Percentiles rank a stretch among this genome's conserved stretches.
Conservation (phyloP, 805 yeast species). For the Yamadazyma nakazawae region DNA sequence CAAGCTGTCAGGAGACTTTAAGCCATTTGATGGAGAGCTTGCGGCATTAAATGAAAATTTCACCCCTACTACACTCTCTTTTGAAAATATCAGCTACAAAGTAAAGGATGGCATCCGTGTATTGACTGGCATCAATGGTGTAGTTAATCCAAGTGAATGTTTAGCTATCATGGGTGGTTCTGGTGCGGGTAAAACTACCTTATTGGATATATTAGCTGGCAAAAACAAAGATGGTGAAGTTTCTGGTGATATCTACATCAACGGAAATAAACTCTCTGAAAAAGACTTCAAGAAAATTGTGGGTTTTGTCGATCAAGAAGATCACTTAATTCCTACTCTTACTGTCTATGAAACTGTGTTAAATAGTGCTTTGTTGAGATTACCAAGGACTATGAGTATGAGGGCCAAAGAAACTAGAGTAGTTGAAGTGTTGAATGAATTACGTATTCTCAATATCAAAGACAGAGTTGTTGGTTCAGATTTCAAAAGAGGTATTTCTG, state of each 20-base stretch:
- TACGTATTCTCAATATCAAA: conserved; percentile 77
- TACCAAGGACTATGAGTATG: conserved; percentile 78
- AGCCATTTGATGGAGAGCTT: conserved; percentile 24
- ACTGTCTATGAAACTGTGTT: conserved; percentile 95
- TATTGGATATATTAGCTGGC: conserved; percentile 86
- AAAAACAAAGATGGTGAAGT: conserved; percentile 76
- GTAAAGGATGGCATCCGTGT: conserved; percentile 48
- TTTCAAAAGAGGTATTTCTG: conserved; percentile 77
- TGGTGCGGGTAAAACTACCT: conserved; percentile 96
- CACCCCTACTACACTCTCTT: conserved; percentile 51
- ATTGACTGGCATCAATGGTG: conserved; percentile 64
- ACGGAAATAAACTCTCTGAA: conserved; percentile 54
- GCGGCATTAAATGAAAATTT: conserved; percentile 39
- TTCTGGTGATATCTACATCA: conserved; percentile 67
- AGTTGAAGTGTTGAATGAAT: conserved; percentile 76
- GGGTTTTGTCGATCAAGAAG: conserved; percentile 97
- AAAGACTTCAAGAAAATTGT: conserved; percentile 60
- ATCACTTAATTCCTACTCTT: conserved; percentile 81
- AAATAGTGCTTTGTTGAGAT: conserved; percentile 82
- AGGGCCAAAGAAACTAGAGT: conserved; percentile 75
- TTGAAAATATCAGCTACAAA: conserved; percentile 65
- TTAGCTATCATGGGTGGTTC: conserved; percentile 98
- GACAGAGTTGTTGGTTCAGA: conserved; percentile 88
- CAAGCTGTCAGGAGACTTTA: conserved; percentile 25
- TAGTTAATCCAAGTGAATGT: conserved; percentile 82